Conservation (phyloP, 108 stramenopile species). For the Pseudonitzschia delicatissima region DNA sequence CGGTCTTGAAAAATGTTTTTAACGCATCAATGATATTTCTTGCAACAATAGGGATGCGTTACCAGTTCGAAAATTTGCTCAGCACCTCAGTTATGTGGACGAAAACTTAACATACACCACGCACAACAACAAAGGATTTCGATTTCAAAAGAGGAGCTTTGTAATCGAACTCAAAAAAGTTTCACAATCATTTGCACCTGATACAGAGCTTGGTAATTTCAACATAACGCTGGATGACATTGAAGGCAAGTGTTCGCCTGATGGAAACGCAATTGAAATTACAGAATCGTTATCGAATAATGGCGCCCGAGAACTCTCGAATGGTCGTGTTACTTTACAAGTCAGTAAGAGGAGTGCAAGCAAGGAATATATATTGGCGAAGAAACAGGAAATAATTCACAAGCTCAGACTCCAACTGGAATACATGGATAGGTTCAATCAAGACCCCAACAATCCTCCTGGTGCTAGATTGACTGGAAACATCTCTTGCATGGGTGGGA, state of each 20-base stretch:
- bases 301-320: not conserved
- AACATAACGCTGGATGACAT: not conserved
- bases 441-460: constrained; percentile 2
- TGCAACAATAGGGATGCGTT: no score
- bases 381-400: not conserved
- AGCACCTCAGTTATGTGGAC: constrained; percentile 10
- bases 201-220: not conserved
- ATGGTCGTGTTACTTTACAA: not conserved
- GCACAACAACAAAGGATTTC: constrained; percentile 6
- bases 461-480: not conserved
- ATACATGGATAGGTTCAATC: constrained; percentile 1
- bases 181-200: not conserved
- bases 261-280: not conserved
- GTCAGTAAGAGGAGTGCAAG: not conserved
- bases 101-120: not conserved
- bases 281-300: not conserved
- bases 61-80: constrained; percentile 4
- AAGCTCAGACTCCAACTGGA: not conserved
- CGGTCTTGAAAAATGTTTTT: no score
- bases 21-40: no score
- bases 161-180: not conserved
- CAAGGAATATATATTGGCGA: not conserved
- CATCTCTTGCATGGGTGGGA: constrained; percentile 1
- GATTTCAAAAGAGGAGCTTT: not conserved
- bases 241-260: not conserved